Percentiles rank a stretch among this genome's conserved stretches.
These are phyloP conservation scores for Triangularia verruculosa DNA, from an alignment of 2,329 filamentous ascomycete genomes.

Conservation along the genomic window DNA sequence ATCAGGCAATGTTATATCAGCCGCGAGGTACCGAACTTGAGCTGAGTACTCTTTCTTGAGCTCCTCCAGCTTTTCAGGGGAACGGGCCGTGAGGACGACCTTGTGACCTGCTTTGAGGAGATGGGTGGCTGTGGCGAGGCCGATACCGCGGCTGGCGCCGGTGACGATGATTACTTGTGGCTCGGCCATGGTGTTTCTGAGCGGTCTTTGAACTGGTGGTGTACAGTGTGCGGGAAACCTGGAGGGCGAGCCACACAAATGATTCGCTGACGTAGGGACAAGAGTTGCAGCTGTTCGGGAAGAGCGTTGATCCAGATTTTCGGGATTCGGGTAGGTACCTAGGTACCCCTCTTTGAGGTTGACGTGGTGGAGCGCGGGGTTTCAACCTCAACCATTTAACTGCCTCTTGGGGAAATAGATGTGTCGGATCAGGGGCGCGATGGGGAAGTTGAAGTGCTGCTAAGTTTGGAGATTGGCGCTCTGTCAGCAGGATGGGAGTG, in stretches of 20 bases:
- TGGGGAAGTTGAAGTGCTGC: not conserved
- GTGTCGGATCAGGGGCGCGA: not conserved
- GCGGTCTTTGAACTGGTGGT: not conserved
- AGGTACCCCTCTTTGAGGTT: not conserved
- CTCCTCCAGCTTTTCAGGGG: slow-evolving; percentile 45
- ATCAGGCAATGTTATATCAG: slow-evolving; percentile 53
- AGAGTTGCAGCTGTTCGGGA: not conserved
- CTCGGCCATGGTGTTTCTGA: slow-evolving; percentile 27
- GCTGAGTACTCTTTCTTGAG: slow-evolving; percentile 51
- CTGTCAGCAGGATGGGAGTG: not conserved
- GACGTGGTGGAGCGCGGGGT: not conserved
- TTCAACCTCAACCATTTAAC: not conserved
- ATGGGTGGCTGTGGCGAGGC: slow-evolving; percentile 52
- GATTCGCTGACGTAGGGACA: not conserved
- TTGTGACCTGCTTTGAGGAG: slow-evolving; percentile 55
- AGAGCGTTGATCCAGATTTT: not conserved
- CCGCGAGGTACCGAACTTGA: slow-evolving; percentile 55
- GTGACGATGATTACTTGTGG: slow-evolving; percentile 69
- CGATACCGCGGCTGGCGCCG: slow-evolving; percentile 62
- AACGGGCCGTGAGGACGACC: slow-evolving; percentile 58
- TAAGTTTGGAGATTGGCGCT: not conserved
- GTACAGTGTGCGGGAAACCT: not conserved
- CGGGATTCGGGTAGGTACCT: not conserved
- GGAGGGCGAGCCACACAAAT: not conserved
- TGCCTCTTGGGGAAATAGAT: not conserved